Conservation (phyloP, 352 stramenopile genomes). For the Pythium phragmiticola region DNA sequence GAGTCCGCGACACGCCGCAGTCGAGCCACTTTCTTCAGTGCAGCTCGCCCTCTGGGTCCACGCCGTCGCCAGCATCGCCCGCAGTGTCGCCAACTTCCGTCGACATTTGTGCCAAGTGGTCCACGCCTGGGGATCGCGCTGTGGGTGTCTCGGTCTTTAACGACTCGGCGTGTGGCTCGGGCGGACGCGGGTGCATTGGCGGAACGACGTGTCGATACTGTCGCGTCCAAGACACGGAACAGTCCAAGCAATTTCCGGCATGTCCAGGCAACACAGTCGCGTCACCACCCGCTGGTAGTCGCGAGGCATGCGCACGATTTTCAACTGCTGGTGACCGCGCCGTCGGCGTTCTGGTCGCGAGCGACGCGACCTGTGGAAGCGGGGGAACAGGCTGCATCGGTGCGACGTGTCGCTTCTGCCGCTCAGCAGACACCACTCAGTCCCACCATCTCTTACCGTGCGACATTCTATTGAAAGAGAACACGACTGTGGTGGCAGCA, state of each 20-base stretch:
- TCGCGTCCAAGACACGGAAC: conserved; percentile 25
- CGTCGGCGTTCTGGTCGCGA: conserved; percentile 12
- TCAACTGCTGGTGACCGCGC: conserved; percentile 10
- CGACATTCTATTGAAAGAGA: neutral
- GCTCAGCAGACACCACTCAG: conserved; percentile 2
- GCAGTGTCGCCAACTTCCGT: neutral
- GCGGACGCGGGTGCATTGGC: conserved; percentile 27
- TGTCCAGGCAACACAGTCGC: neutral
- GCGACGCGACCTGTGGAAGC: conserved; percentile 14
- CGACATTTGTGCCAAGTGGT: neutral
- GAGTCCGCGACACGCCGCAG: conserved; percentile 4
- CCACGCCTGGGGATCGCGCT: neutral
- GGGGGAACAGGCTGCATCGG: conserved; percentile 20
- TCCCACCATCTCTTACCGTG: conserved; percentile 8
- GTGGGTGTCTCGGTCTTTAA: neutral
- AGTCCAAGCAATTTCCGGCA: conserved; percentile 14
- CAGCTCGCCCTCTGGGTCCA: neutral
- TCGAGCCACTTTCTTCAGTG: conserved; percentile 6
- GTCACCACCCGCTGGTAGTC: neutral
- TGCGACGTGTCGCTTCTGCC: conserved; percentile 19
- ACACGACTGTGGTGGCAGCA: neutral
- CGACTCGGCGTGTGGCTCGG: conserved; percentile 1
- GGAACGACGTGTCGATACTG: conserved; percentile 31
- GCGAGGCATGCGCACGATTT: neutral
- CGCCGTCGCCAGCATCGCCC: neutral